These are phyloP conservation scores for Discostella stelligeroides DNA, from an alignment of 108 stramenopile species.

Conservation along the genomic window DNA sequence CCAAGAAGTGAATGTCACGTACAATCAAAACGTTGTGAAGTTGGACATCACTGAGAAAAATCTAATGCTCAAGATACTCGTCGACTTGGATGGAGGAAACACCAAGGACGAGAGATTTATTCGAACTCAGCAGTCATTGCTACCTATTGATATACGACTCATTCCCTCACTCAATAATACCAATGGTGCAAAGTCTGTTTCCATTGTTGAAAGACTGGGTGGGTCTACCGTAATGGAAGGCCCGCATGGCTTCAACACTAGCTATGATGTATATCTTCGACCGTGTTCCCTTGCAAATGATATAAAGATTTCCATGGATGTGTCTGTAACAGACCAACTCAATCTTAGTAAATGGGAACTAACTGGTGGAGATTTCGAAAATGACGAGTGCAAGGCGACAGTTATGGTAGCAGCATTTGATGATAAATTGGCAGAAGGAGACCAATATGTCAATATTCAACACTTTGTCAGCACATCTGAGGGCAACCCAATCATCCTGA, in stretches of 20 bases:
- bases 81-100: conserved; percentile 19
- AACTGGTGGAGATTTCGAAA: conserved; percentile 3
- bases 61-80: conserved; percentile 19
- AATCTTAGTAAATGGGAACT: background rate
- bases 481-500: conserved; percentile 16
- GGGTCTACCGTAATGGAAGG: conserved; percentile 42
- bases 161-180: conserved; percentile 17
- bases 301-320: conserved; percentile 14
- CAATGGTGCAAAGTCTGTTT: conserved; percentile 35
- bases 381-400: conserved; percentile 26
- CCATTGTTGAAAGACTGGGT: conserved; percentile 21
- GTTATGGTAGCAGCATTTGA: conserved; percentile 14
- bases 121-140: conserved; percentile 19
- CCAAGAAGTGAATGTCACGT: conserved; percentile 26
- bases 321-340: conserved; percentile 19
- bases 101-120: conserved; percentile 35
- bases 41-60: conserved; percentile 41
- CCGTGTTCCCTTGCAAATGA: conserved; percentile 31
- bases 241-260: conserved; percentile 22
- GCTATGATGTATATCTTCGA: conserved; percentile 45
- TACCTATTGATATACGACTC: conserved; percentile 26
- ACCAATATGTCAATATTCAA: conserved; percentile 34
- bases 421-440: conserved; percentile 23
- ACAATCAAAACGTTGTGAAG: conserved; percentile 20
- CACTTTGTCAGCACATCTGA: conserved; percentile 12